Evolutionary conservation across 202 grass and related monocot species (phyloP).

Genomic region (Cymbopogon flexuosus): DNA sequence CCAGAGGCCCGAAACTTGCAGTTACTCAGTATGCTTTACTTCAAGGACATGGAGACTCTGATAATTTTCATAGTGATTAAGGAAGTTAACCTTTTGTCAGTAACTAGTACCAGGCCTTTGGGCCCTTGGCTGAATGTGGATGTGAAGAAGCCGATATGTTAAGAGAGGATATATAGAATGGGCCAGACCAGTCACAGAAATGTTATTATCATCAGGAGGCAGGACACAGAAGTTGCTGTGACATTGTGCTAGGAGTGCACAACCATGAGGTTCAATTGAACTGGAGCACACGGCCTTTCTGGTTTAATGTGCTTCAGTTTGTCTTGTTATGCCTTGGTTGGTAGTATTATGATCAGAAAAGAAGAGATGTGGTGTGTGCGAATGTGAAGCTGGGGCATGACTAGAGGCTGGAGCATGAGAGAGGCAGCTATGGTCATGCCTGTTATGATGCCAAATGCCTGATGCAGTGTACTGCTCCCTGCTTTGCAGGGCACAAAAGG

Average conservation of each 20-base stretch:
- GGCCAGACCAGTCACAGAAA: constrained; percentile 23
- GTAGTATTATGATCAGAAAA: constrained; percentile 34
- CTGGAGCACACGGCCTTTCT: constrained; percentile 23
- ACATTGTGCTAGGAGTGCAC: constrained; percentile 15
- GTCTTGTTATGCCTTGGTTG: constrained; percentile 44
- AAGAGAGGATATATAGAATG: constrained; percentile 6
- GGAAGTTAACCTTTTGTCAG: constrained; percentile 20
- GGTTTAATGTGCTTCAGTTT: constrained; percentile 33
- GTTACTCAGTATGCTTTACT: constrained; percentile 11
- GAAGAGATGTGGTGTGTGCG: not conserved
- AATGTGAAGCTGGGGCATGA: constrained; percentile 38
- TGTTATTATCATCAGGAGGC: constrained; percentile 28
- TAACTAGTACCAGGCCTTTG: constrained; percentile 32
- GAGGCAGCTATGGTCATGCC: constrained; percentile 31
- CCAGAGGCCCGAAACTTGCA: not conserved
- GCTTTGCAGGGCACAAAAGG: constrained; percentile 60
- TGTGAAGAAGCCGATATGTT: constrained; percentile 21
- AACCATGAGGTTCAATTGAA: constrained; percentile 25
- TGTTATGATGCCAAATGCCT: constrained; percentile 49
- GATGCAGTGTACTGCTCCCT: constrained; percentile 42
- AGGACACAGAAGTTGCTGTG: not conserved
- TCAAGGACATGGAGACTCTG: constrained; percentile 6
- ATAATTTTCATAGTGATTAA: not conserved
- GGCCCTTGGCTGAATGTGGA: constrained; percentile 14
- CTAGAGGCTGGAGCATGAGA: constrained; percentile 32